phyloP scores from a whole-genome alignment of 306 rosid genomes.

The Dryas alaskensis region DNA sequence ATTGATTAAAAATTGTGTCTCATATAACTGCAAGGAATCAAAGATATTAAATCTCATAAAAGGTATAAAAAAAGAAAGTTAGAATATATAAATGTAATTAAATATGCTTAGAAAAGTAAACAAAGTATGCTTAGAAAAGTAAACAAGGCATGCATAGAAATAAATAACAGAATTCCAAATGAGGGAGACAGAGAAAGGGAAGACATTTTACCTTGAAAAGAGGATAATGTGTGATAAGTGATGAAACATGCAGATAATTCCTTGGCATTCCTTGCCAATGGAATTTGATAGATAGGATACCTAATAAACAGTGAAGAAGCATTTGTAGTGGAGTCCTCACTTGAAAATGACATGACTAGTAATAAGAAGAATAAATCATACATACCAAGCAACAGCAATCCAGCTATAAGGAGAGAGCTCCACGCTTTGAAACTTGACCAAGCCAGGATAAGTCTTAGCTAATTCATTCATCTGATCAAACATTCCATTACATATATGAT shows the following conservation, averaged over 20 bases:
- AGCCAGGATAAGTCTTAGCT: constrained; percentile 22
- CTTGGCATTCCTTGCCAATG: constrained; percentile 17
- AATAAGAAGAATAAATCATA: not conserved
- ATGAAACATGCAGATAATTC: constrained; percentile 29
- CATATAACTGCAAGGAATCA: not conserved
- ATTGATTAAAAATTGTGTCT: not conserved
- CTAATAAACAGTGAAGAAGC: not conserved
- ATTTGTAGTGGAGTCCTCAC: too few species aligned
- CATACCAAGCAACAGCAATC: constrained; percentile 35
- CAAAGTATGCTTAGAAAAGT: not conserved
- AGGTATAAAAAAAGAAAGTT: too few species aligned
- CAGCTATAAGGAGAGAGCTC: constrained; percentile 31
- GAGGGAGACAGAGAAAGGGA: not conserved
- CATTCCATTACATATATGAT: not conserved
- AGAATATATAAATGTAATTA: not conserved
- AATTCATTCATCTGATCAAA: constrained; percentile 24
- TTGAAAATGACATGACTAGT: not conserved
- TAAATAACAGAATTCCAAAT: not conserved
- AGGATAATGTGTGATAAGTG: constrained; percentile 21
- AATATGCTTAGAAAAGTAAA: not conserved
- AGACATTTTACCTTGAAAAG: constrained; percentile 14
- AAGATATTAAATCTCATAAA: too few species aligned
- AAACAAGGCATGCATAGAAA: too few species aligned
- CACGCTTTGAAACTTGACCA: constrained; percentile 17
- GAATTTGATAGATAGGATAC: constrained; percentile 34